phyloP scores from a whole-genome alignment of 2,329 filamentous ascomycete species.

The Thelonectria olida region DNA sequence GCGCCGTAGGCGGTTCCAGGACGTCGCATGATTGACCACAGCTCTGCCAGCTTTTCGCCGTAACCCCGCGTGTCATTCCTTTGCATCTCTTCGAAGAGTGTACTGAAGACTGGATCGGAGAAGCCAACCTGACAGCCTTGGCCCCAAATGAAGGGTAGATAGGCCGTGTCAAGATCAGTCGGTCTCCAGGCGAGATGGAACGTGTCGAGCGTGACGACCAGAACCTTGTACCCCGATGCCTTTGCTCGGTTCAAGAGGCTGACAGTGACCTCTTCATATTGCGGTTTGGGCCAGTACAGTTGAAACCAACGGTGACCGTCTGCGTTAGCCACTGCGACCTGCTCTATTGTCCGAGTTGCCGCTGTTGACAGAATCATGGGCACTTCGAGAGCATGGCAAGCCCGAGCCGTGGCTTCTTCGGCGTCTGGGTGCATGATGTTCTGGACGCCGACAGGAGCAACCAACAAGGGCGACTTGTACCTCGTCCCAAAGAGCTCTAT shows the following conservation, averaged over 20 bases:
- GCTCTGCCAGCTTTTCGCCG: slow-evolving; percentile 25
- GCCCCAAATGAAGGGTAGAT: slow-evolving; percentile 67
- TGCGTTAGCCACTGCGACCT: slow-evolving; percentile 68
- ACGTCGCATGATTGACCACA: slow-evolving; percentile 30
- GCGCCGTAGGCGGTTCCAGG: slow-evolving; percentile 35
- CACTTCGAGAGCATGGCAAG: slow-evolving; percentile 66
- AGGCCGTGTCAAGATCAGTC: slow-evolving; percentile 70
- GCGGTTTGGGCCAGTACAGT: slow-evolving; percentile 72
- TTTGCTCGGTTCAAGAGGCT: slow-evolving; percentile 71
- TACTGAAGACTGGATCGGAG: slow-evolving; percentile 70
- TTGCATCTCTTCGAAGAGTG: slow-evolving; percentile 27
- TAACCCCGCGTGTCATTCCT: slow-evolving; percentile 26
- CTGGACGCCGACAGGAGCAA: slow-evolving; percentile 77
- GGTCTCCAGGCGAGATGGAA: slow-evolving; percentile 76
- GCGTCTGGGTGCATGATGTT: slow-evolving; percentile 71
- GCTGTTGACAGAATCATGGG: slow-evolving; percentile 77
- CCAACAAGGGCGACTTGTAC: slow-evolving; percentile 57
- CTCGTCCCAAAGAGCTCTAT: slow-evolving; percentile 62
- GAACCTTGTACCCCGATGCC: slow-evolving; percentile 67
- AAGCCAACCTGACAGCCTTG: slow-evolving; percentile 71
- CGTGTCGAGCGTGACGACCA: slow-evolving; percentile 79
- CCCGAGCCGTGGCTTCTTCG: slow-evolving; percentile 71
- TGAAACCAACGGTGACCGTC: slow-evolving; percentile 74
- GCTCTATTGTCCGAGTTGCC: slow-evolving; percentile 69
- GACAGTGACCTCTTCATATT: slow-evolving; percentile 70